Conservation (phyloP, 2,329 filamentous ascomycete genomes). For the Epichloe glyceriae region DNA sequence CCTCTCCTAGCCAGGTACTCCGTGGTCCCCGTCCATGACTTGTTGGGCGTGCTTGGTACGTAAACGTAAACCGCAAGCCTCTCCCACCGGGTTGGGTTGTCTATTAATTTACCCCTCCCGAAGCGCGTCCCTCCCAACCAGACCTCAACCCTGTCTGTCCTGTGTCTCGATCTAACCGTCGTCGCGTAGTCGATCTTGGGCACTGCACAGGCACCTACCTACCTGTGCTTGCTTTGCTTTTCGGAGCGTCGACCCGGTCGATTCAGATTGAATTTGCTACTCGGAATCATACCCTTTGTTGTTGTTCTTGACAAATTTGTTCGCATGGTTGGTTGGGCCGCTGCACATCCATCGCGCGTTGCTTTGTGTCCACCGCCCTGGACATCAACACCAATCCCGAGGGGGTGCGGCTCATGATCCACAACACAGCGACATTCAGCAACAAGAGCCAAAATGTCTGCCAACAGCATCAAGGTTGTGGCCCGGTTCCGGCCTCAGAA, state of each 20-base stretch:
- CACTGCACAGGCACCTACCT: conserved; percentile 1
- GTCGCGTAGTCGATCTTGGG: conserved; percentile 1
- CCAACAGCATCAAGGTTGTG: conserved; percentile 72
- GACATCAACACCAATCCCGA: conserved; percentile 1
- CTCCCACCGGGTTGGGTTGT: background rate
- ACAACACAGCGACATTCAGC: conserved; percentile 2
- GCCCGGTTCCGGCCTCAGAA: conserved; percentile 97
- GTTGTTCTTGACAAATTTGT: background rate
- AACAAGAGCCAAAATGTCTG: conserved; percentile 35
- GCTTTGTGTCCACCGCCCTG: conserved; percentile 1
- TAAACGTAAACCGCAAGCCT: background rate
- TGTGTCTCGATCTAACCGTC: conserved; percentile 1
- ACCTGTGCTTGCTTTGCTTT: background rate
- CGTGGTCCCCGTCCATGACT: too few species aligned
- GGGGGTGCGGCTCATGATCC: conserved; percentile 8
- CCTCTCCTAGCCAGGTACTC: background rate
- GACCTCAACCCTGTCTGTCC: background rate
- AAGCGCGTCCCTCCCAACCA: conserved; percentile 3
- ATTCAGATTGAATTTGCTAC: background rate
- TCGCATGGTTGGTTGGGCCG: conserved; percentile 1
- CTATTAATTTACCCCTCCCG: background rate
- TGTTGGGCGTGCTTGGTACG: background rate
- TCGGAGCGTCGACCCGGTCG: background rate
- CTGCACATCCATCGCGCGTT: background rate
- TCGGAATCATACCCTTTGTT: background rate